Evolutionary conservation across 1,139 yeast genomes (phyloP), one percentile per base, ranked within the genome.

Genomic region (Hansenula sp.): DNA sequence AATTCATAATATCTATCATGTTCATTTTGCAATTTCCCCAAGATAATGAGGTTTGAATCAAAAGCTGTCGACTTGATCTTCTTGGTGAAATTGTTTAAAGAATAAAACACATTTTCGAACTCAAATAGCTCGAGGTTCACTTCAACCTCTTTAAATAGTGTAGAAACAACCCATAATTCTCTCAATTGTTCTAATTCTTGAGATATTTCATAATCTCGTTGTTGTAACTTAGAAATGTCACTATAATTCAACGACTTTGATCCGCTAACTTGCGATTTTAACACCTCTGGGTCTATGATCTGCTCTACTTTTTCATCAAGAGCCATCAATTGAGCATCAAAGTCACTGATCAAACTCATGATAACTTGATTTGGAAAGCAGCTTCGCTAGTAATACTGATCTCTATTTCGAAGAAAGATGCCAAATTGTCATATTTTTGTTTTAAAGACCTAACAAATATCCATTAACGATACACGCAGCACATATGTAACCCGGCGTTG

Each of bases 111-210:
- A 10, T 49, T 48, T 36, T 57, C 60, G 19, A 53, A 44, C 38
- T 57, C 60, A 25, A 40, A 45, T 19, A 56, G 31, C 21, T 54
- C 58, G 29, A 55, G 13, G 31, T 56, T 57, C 10, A 53, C 47
- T 13, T 47, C 52, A 13, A 54, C 44, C 38, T 57, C 61, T 36
- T 51, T 52, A 18, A 54, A 39, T 13, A 57, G 38, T 5, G 52
- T 53, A 11, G 48, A 41, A 2, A 56, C 36, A 8, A 55, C 42
- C 61, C 61, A 57, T 1, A 54, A 34, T 13, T 54, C 52, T 25
- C 52, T 52, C 27, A 57, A 28, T 19, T 45, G 46, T 16, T 47
- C 47, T 24, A 57, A 25, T 27, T 55, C 51, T 8, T 41, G 34
- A 3, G 46, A 29, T 2, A 57, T 44, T 25, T 47, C 51, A 11